phyloP scores from a whole-genome alignment of 306 rosid species.

The Inga oerstediana region DNA sequence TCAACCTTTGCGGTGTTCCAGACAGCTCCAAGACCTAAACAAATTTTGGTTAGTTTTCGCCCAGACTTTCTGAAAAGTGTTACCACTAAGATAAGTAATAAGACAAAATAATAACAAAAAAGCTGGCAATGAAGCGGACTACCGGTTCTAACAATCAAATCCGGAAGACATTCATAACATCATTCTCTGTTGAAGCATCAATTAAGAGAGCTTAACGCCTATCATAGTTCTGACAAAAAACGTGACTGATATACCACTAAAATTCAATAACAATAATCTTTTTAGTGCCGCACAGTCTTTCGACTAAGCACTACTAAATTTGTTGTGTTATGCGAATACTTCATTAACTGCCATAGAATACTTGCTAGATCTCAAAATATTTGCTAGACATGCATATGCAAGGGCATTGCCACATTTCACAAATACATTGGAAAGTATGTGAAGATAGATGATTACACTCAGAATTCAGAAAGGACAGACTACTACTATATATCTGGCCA shows the following conservation, averaged over 20 bases:
- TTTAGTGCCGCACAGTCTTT: background rate
- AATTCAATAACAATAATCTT: background rate
- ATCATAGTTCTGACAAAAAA: background rate
- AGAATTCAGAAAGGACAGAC: slow-evolving; percentile 9
- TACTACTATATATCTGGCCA: background rate
- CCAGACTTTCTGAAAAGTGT: background rate
- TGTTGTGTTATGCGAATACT: background rate
- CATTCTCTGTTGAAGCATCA: background rate
- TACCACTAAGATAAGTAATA: background rate
- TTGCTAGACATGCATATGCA: background rate
- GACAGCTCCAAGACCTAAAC: slow-evolving; percentile 94
- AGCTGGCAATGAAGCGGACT: background rate
- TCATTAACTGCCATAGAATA: background rate
- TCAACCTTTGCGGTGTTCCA: slow-evolving; percentile 99
- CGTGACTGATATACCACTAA: background rate
- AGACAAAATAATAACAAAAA: background rate
- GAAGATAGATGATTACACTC: background rate
- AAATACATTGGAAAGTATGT: background rate
- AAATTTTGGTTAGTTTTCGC: slow-evolving; percentile 7
- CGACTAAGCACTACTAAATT: background rate
- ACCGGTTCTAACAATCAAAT: background rate
- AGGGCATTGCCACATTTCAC: slow-evolving; percentile 13
- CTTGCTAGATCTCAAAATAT: background rate
- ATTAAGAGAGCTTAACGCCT: background rate
- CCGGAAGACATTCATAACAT: background rate